These are phyloP conservation scores for Aspergillus fructus DNA, from an alignment of 2,329 filamentous ascomycete species.

Conservation along the genomic window DNA sequence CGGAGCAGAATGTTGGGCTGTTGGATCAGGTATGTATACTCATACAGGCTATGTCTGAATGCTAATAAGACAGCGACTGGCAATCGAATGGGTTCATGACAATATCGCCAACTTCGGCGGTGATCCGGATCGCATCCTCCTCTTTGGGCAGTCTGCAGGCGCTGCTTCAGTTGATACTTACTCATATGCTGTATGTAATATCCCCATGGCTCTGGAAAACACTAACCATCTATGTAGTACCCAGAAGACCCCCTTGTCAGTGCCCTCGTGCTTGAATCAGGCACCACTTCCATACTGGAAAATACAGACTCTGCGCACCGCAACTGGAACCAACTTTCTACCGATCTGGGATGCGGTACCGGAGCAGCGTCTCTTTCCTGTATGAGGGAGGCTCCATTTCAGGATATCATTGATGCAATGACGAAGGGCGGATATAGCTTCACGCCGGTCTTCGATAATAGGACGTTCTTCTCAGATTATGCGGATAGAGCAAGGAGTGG, in stretches of 20 bases:
- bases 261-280: background rate
- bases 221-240: background rate
- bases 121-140: slow-evolving; percentile 3
- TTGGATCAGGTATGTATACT: slow-evolving; percentile 17
- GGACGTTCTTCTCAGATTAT: slow-evolving; percentile 5
- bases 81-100: slow-evolving; percentile 9
- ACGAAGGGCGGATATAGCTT: background rate
- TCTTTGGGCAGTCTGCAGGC: slow-evolving; percentile 13
- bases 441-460: slow-evolving; percentile 3
- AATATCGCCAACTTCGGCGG: slow-evolving; percentile 15
- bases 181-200: background rate
- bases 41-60: background rate
- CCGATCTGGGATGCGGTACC: background rate
- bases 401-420: background rate
- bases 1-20: slow-evolving; percentile 17
- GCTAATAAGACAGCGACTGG: background rate
- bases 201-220: background rate
- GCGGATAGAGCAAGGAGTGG: background rate
- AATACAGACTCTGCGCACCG: background rate
- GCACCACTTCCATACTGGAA: background rate
- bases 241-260: background rate
- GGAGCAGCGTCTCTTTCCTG: background rate
- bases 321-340: background rate
- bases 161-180: slow-evolving; percentile 7
- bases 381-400: background rate